A percentile compares a stretch with the other conserved stretches of the same genome.
Evolutionary conservation across 83 land plant genomes (phyloP).

Genomic region (Picea mariana): DNA sequence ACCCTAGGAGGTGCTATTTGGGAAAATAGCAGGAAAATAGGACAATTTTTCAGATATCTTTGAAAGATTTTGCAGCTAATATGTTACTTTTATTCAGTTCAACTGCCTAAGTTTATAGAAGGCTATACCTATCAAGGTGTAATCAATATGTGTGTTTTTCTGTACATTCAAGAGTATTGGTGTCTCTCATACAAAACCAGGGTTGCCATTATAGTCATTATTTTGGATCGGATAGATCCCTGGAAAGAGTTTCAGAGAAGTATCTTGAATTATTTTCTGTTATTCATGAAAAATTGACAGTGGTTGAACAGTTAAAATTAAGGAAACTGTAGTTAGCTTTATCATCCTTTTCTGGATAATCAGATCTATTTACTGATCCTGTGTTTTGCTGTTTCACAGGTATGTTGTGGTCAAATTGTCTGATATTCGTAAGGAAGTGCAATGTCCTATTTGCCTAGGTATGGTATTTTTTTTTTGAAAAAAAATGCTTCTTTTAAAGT

Average conservation of each 20-base stretch:
- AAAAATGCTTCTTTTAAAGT: neutral
- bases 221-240: neutral
- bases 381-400: constrained; percentile 31
- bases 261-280: neutral
- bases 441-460: constrained; percentile 86
- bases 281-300: neutral
- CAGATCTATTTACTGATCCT: neutral
- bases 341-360: neutral
- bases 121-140: neutral
- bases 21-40: too few relatives aligned
- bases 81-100: too few relatives aligned
- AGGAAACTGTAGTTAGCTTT: neutral
- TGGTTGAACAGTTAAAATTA: neutral
- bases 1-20: too few relatives aligned
- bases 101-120: neutral
- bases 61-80: too few relatives aligned
- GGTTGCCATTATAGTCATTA: neutral
- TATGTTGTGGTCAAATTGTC: constrained; percentile 48
- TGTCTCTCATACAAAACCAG: neutral
- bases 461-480: constrained; percentile 8
- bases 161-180: neutral
- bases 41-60: too few relatives aligned
- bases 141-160: neutral
- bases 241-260: neutral
- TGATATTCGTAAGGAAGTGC: constrained; percentile 83